phyloP scores from a whole-genome alignment of 495 filamentous ascomycete genomes.

The Xylaria acuta region DNA sequence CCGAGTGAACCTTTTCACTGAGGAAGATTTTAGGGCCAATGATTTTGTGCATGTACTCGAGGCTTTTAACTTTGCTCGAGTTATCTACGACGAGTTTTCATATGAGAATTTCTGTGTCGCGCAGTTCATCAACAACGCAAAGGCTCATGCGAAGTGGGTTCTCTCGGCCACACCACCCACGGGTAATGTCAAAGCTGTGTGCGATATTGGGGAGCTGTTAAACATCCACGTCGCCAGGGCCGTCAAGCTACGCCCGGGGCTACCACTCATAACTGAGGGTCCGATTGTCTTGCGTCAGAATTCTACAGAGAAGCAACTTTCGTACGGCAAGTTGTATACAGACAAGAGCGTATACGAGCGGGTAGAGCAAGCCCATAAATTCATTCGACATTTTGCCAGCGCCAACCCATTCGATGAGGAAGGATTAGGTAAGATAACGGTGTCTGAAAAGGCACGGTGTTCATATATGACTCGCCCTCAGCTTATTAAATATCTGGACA shows the following conservation, averaged over 20 bases:
- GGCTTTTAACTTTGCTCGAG: conserved; percentile 64
- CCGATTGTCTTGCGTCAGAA: conserved; percentile 34
- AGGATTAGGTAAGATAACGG: conserved; percentile 24
- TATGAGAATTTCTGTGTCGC: conserved; percentile 52
- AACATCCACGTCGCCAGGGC: conserved; percentile 54
- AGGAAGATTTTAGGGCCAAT: neutral
- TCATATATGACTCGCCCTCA: conserved; percentile 32
- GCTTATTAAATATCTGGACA: conserved; percentile 30
- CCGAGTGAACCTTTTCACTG: conserved; percentile 4
- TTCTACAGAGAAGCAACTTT: conserved; percentile 42
- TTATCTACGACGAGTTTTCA: conserved; percentile 74
- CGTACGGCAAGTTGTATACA: conserved; percentile 35
- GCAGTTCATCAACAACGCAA: conserved; percentile 45
- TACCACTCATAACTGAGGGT: conserved; percentile 43
- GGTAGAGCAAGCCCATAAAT: conserved; percentile 37
- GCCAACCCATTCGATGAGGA: conserved; percentile 40
- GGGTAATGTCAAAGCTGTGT: conserved; percentile 63
- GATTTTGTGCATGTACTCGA: conserved; percentile 51
- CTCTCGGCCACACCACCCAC: conserved; percentile 71
- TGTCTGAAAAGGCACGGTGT: conserved; percentile 29
- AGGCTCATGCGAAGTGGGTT: conserved; percentile 66
- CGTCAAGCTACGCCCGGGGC: conserved; percentile 40
- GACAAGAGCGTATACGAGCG: conserved; percentile 40
- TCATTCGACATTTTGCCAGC: conserved; percentile 41
- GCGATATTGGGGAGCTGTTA: conserved; percentile 61